Evolutionary conservation across 2,329 filamentous ascomycete species (phyloP).

Genomic region (Colletotrichum sp.): DNA sequence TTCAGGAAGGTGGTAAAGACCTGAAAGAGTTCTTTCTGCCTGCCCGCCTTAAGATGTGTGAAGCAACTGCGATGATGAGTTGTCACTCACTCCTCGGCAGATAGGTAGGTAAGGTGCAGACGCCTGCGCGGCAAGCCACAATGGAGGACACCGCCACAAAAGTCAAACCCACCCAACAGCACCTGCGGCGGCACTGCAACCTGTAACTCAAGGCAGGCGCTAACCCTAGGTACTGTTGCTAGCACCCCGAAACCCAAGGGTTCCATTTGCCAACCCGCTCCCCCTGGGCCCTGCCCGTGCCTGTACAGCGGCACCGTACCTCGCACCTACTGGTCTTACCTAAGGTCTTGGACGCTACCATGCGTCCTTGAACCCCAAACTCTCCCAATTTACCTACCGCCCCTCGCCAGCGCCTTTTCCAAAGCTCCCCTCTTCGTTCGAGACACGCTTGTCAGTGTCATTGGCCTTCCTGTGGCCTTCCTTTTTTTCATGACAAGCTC

Average conservation of each 20-base stretch:
- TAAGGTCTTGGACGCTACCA: not conserved
- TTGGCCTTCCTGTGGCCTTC: constrained; percentile 21
- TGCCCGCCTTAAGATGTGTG: not conserved
- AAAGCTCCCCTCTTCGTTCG: constrained; percentile 21
- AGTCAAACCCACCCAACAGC: not conserved
- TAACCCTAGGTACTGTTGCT: constrained; percentile 16
- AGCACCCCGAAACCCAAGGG: constrained; percentile 23
- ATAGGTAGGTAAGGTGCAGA: not conserved
- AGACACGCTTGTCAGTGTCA: constrained; percentile 21
- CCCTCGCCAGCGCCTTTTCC: constrained; percentile 12
- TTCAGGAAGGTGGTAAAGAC: not conserved
- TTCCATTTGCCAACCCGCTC: constrained; percentile 15
- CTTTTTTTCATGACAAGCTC: constrained; percentile 24
- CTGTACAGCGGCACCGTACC: constrained; percentile 22
- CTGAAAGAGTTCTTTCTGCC: not conserved
- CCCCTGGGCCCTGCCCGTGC: not conserved
- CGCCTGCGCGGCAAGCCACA: constrained; percentile 4
- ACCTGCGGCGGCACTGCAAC: not conserved
- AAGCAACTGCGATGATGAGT: not conserved
- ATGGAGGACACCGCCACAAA: constrained; percentile 17
- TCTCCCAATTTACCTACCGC: constrained; percentile 22
- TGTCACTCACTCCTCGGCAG: not conserved
- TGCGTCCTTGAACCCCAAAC: constrained; percentile 23
- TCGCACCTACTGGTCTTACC: constrained; percentile 6
- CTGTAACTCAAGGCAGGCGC: constrained; percentile 3